Percentiles rank a stretch among this genome's conserved stretches.
These are phyloP conservation scores for Fusarium gaditjirri DNA, from an alignment of 2,329 filamentous ascomycete genomes.

Conservation along the genomic window DNA sequence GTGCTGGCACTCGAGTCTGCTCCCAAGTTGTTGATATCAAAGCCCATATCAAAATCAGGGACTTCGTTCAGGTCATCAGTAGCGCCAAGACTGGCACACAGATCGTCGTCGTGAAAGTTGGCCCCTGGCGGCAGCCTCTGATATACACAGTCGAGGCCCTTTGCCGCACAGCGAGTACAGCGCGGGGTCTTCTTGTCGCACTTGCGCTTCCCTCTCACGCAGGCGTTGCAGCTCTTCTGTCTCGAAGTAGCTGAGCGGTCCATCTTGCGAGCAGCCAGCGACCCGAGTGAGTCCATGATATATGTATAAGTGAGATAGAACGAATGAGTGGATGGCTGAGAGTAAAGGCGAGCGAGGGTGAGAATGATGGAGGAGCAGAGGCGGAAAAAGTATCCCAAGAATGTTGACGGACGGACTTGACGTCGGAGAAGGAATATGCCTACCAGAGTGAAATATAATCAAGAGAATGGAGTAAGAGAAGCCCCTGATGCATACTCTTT, in stretches of 20 bases:
- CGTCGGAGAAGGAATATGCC: constrained; percentile 22
- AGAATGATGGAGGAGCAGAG: constrained; percentile 5
- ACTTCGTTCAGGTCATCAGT: constrained; percentile 30
- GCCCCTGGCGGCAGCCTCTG: constrained; percentile 48
- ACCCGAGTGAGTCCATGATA: constrained; percentile 43
- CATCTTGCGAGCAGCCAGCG: constrained; percentile 45
- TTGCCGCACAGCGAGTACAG: constrained; percentile 56
- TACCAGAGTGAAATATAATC: background rate
- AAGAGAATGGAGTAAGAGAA: background rate
- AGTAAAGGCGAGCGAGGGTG: background rate
- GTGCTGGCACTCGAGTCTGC: constrained; percentile 40
- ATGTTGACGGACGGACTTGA: constrained; percentile 13
- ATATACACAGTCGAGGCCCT: constrained; percentile 56
- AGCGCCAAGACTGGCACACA: constrained; percentile 15
- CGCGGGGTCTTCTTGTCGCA: constrained; percentile 58
- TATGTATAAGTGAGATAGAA: constrained; percentile 5
- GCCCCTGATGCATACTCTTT: background rate
- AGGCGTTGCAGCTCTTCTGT: constrained; percentile 62
- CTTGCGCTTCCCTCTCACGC: constrained; percentile 59
- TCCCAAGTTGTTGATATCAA: constrained; percentile 49
- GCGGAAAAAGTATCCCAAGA: constrained; percentile 11
- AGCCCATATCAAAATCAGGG: constrained; percentile 52
- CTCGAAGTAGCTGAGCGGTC: constrained; percentile 55
- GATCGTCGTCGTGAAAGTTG: constrained; percentile 37
- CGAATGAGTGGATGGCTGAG: background rate